Base-by-base conservation (phyloP, 306 rosid genomes). In the Trifolium subterraneum region DNA sequence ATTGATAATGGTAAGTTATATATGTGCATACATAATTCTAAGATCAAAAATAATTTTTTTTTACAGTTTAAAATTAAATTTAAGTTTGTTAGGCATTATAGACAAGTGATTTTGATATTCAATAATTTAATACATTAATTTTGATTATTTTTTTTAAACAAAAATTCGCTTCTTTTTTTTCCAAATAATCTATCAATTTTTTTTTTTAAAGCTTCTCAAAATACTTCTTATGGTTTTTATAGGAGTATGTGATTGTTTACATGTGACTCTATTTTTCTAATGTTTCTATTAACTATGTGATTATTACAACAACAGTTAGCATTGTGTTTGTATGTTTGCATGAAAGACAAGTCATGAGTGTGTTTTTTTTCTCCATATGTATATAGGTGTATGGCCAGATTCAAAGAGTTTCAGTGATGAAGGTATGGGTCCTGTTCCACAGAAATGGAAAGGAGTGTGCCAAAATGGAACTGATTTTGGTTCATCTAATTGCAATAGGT, bases 331-430 rank as follows among this genome's bases (percentile, higher is more conserved):
- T 33, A 16, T 36, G 45, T 54, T 11, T 45, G 20, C 51, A 64
- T 74, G 58, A 22, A 22, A 8, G 8, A 29, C n/a, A 55, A 13
- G 13, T 31, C 12, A 23, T 45, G 48, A 12, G 25, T 39, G 58
- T 19, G 13, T 60, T 33, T 15, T 12, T 41, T 27, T 8, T 36
- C 39, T 56, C 10, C 63, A 56, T 75, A 23, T 38, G 25, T 12
- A 27, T 60, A 77, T 79, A 91, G 97, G 97, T 70, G 89, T 91
- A 70, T 91, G 97, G 97, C 97, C 92, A 72, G 92, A 91, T 19
- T 91, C 97, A 64, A 78, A 81, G 84, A 91, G 97, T 84, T 91
- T 91, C 76, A 84, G 79, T 27, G 97, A 89, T 71, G 85, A 78
- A 83, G 95, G 95, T 18, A 86, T 91, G 87, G 88, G 83, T 18